phyloP scores from a whole-genome alignment of 2,329 filamentous ascomycete genomes.

The Fusarium neocosmosporiellum region DNA sequence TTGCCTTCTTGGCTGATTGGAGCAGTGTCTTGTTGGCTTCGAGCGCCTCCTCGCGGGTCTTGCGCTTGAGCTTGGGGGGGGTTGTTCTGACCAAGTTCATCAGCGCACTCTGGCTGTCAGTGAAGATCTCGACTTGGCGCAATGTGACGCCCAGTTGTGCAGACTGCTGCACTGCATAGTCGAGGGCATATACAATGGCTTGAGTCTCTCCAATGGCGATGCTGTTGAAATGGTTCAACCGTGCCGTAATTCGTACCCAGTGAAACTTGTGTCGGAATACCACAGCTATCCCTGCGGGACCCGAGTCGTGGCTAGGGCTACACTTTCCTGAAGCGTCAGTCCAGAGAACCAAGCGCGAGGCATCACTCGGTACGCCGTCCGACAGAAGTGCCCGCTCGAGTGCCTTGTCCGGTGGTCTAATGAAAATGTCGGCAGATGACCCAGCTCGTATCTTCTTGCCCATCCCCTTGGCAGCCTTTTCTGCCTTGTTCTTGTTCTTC shows the following conservation, averaged over 20 bases:
- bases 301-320: neutral
- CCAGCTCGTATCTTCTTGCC: neutral
- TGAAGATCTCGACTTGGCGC: constrained; percentile 23
- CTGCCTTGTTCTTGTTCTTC: neutral
- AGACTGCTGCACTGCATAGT: constrained; percentile 9
- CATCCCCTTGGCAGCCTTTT: neutral
- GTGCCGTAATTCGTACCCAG: constrained; percentile 24
- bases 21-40: neutral
- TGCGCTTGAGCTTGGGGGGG: neutral
- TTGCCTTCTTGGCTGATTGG: neutral
- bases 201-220: constrained; percentile 4
- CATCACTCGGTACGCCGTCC: neutral
- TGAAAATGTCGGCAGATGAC: neutral
- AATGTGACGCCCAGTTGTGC: neutral
- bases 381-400: neutral
- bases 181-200: constrained; percentile 23
- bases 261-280: neutral
- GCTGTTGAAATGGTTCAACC: neutral
- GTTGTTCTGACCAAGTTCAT: neutral
- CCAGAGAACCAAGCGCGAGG: constrained; percentile 16
- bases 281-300: neutral
- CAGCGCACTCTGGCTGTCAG: constrained; percentile 6
- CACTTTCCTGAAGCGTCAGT: constrained; percentile 9
- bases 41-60: neutral
- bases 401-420: neutral